Evolutionary conservation across 176 grass and related monocot species (phyloP), one percentile per base, ranked within the genome.

Genomic region (Juncus effusus): DNA sequence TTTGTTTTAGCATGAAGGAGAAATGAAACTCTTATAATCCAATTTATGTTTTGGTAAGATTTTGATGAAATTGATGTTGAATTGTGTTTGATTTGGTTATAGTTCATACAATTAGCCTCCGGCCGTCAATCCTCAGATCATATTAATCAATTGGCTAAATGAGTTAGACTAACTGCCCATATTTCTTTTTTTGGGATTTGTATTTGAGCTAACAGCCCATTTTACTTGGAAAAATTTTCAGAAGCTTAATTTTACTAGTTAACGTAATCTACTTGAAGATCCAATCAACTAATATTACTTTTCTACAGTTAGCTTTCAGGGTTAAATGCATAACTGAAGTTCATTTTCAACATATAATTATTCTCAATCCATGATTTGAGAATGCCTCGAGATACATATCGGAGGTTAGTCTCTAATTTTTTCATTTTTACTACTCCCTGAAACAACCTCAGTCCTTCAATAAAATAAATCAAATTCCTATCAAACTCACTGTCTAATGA

Each of bases 401-500:
- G 54, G 28, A 60, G 16, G 40, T 42, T 60, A 45, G 14, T 54
- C 12, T 12, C 5, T 59, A 28, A 4, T 40, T 72, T 11, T 36
- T 40, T 36, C 13, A 56, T 49, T 28, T 58, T 55, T 12, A 60
- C 12, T 58, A 38, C 60, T 6, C 36, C 5, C 0, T 49, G 14
- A 2, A 37, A 44, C 35, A 45, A 62, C 37, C 42, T 2, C 19
- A 61, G 36, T 57, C 36, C 19, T 40, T 41, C 19, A 41, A 40
- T 37, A 62, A 61, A 63, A 6, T 40, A 11, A 63, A 53, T 11
- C 68, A 63, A 13, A 37, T 65, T 56, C 28, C 13, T 58, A 50
- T 44, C 53, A 62, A 68, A 50, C 1, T 76, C 36, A 76, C 70
- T 76, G 51, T 4, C 59, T 11, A 54, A 52, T 76, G 75, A 56